Evolutionary conservation across 176 grass and related monocot species (phyloP).

Genomic region (Leersia perrieri): DNA sequence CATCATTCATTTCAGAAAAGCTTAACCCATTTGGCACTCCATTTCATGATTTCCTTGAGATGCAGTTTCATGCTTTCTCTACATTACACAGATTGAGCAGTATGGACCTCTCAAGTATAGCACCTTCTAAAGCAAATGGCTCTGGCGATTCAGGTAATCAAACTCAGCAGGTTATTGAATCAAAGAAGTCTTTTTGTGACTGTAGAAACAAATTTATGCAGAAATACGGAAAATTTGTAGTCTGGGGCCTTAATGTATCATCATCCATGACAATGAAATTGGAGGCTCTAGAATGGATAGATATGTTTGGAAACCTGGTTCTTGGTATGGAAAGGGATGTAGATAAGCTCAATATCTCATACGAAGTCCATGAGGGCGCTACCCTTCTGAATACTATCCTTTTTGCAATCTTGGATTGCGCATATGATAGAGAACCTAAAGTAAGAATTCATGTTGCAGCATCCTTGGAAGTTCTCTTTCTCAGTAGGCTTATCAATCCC

Average conservation of each 20-base stretch:
- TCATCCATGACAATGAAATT: constrained; percentile 68
- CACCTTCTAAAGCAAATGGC: constrained; percentile 41
- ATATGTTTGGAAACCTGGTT: constrained; percentile 46
- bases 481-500: constrained; percentile 66
- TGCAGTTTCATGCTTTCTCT: constrained; percentile 82
- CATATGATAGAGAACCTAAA: constrained; percentile 83
- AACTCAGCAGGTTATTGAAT: constrained; percentile 23
- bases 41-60: constrained; percentile 66
- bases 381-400: constrained; percentile 57
- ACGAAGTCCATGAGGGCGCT: constrained; percentile 47
- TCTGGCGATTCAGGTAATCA: constrained; percentile 32
- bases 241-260: constrained; percentile 56
- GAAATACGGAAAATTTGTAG: constrained; percentile 59
- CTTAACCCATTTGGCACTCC: constrained; percentile 69
- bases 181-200: constrained; percentile 37
- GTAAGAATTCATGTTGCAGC: constrained; percentile 81
- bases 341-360: constrained; percentile 33
- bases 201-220: constrained; percentile 50
- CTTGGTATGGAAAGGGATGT: constrained; percentile 44
- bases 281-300: constrained; percentile 82
- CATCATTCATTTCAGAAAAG: constrained; percentile 68
- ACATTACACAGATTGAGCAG: constrained; percentile 69
- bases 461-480: constrained; percentile 73
- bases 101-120: constrained; percentile 60
- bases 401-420: constrained; percentile 74